phyloP scores from a whole-genome alignment of 371 early-diverging fungal genomes.

The Haplosporangium sp. region DNA sequence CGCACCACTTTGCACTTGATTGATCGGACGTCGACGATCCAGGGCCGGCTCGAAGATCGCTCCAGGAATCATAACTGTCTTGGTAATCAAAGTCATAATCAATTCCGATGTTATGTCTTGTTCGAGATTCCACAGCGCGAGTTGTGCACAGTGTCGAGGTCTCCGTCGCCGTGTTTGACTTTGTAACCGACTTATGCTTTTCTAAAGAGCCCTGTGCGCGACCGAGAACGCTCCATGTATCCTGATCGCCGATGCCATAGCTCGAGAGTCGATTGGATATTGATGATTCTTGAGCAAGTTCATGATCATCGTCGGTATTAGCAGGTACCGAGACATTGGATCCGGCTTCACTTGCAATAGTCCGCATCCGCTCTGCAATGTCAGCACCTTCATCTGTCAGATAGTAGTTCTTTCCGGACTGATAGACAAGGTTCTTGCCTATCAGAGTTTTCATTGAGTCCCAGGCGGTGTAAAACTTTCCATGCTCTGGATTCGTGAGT shows the following conservation, averaged over 20 bases:
- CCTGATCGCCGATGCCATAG: too few relatives aligned
- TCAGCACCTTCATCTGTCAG: conserved; percentile 80
- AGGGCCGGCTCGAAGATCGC: too few relatives aligned
- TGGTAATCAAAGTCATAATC: neutral
- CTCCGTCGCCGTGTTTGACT: too few relatives aligned
- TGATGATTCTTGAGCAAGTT: neutral
- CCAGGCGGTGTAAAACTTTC: conserved; percentile 81
- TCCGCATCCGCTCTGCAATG: conserved; percentile 66
- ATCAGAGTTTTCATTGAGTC: conserved; percentile 77
- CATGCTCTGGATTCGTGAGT: conserved; percentile 68
- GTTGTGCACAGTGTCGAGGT: too few relatives aligned
- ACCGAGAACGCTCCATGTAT: too few relatives aligned
- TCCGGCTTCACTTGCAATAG: conserved; percentile 12
- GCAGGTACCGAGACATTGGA: neutral
- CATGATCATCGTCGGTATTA: neutral
- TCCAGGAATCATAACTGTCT: neutral
- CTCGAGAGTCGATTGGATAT: too few relatives aligned
- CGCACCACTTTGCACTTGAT: too few relatives aligned
- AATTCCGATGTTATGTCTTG: too few relatives aligned
- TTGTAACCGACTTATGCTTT: too few relatives aligned
- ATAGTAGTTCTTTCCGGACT: conserved; percentile 68
- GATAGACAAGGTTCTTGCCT: conserved; percentile 75
- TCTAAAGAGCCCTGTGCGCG: too few relatives aligned
- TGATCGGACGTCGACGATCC: too few relatives aligned
- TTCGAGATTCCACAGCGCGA: too few relatives aligned